Evolutionary conservation across 2,329 filamentous ascomycete species (phyloP).

Genomic region (Alternaria metachromatica): DNA sequence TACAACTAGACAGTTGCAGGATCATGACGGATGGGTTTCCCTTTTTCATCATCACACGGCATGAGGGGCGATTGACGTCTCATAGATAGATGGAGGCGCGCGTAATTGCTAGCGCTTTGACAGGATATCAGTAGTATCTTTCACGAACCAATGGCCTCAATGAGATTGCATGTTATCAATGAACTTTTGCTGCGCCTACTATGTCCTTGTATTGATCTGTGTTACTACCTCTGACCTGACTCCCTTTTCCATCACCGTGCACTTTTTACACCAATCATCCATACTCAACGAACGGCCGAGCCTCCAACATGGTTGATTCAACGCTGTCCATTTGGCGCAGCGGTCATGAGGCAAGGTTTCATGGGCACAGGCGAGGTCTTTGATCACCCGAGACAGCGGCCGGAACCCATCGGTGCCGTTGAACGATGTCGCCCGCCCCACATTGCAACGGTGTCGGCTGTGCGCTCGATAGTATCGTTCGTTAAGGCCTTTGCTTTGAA

Average conservation of each 20-base stretch:
- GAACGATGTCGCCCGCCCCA: background rate
- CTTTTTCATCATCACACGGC: constrained; percentile 19
- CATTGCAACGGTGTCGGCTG: background rate
- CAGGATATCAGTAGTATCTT: constrained; percentile 7
- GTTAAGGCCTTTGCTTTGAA: background rate
- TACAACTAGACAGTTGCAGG: constrained; percentile 74
- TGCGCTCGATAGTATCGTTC: background rate
- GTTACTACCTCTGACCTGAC: background rate
- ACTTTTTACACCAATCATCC: background rate
- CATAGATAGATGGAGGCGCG: constrained; percentile 24
- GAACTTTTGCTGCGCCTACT: background rate
- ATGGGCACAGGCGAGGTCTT: background rate
- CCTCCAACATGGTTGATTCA: background rate
- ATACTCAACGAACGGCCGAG: background rate
- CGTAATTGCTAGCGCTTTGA: constrained; percentile 21
- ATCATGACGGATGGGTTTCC: constrained; percentile 24
- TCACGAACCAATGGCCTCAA: constrained; percentile 7
- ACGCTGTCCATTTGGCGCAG: background rate
- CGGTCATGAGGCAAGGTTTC: background rate
- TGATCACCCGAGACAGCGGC: background rate
- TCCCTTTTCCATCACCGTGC: background rate
- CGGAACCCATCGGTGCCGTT: background rate
- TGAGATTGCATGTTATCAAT: constrained; percentile 19
- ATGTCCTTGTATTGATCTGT: background rate
- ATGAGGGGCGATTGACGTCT: constrained; percentile 13